phyloP scores from a whole-genome alignment of 2,329 filamentous ascomycete genomes.

The Botryosphaeria dothidea region DNA sequence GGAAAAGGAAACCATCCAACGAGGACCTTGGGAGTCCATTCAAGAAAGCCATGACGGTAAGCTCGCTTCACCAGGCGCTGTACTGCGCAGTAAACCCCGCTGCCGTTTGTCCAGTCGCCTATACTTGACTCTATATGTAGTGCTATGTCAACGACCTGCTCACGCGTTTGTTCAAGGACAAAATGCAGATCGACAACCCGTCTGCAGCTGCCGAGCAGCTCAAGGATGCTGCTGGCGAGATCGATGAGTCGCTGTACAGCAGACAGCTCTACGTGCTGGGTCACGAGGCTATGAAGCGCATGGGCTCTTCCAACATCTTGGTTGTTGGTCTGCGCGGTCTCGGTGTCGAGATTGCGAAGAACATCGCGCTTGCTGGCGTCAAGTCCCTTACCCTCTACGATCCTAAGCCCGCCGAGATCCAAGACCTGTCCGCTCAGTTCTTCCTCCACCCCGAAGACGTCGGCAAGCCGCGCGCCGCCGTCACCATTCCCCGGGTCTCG shows the following conservation, averaged over 20 bases:
- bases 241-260: constrained; percentile 69
- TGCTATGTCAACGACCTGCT: neutral
- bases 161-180: constrained; percentile 44
- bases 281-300: constrained; percentile 93
- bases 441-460: constrained; percentile 88
- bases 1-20: constrained; percentile 41
- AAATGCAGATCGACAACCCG: constrained; percentile 64
- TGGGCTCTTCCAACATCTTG: constrained; percentile 93
- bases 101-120: constrained; percentile 1
- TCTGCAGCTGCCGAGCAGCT: constrained; percentile 60
- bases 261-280: constrained; percentile 71
- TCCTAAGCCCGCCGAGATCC: constrained; percentile 76
- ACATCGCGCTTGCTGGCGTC: constrained; percentile 95
- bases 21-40: constrained; percentile 41
- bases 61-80: constrained; percentile 22
- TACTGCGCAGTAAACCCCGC: neutral
- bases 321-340: constrained; percentile 90
- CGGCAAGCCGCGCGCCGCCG: constrained; percentile 84
- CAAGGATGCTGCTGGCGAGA: constrained; percentile 60
- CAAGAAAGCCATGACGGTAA: constrained; percentile 44
- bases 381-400: constrained; percentile 96
- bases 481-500: constrained; percentile 84
- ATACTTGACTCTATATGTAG: neutral
- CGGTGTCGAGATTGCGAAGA: constrained; percentile 98
- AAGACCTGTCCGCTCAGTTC: constrained; percentile 95